A percentile compares a stretch with the other conserved stretches of the same genome.
Evolutionary conservation across 129 eudicot genomes (phyloP).

Genomic region (Flaveria linearis): DNA sequence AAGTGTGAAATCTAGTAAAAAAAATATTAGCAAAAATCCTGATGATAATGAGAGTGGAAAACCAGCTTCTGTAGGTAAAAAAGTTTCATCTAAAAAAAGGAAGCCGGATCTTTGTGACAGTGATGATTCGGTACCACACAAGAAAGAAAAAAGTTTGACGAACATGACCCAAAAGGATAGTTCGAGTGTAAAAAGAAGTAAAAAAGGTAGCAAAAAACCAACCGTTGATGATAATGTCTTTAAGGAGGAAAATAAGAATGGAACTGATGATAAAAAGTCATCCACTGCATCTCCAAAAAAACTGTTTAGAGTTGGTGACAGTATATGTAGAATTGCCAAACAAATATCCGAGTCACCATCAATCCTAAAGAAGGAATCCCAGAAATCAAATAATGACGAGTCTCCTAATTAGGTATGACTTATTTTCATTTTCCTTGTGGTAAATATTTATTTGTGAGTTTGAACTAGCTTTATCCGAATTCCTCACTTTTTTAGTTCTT

Average conservation of each 20-base stretch:
- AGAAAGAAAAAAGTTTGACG: conserved; percentile 21
- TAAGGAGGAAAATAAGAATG: conserved; percentile 25
- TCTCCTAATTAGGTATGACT: conserved; percentile 19
- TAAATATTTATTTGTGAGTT: conserved; percentile 1
- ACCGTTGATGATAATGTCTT: conserved; percentile 12
- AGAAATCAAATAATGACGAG: conserved; percentile 24
- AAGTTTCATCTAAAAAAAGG: conserved; percentile 29
- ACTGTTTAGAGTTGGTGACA: conserved; percentile 35
- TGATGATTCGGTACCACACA: conserved; percentile 1
- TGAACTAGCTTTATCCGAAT: background rate
- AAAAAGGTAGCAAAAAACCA: conserved; percentile 20
- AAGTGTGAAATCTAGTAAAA: background rate
- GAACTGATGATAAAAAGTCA: conserved; percentile 8
- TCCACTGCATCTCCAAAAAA: conserved; percentile 26
- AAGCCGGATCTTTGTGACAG: conserved; percentile 14
- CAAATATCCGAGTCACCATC: conserved; percentile 36
- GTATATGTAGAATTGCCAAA: conserved; percentile 37
- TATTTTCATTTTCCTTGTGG: background rate
- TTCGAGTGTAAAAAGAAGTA: conserved; percentile 18
- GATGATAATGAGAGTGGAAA: conserved; percentile 23
- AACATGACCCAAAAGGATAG: background rate
- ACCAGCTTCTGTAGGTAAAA: conserved; percentile 23
- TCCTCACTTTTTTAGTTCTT: background rate
- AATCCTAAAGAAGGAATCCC: conserved; percentile 24
- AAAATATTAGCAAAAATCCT: background rate